These are phyloP conservation scores for Aspergillus quadrilineatus DNA, from an alignment of 2,329 filamentous ascomycete species.

Conservation along the genomic window DNA sequence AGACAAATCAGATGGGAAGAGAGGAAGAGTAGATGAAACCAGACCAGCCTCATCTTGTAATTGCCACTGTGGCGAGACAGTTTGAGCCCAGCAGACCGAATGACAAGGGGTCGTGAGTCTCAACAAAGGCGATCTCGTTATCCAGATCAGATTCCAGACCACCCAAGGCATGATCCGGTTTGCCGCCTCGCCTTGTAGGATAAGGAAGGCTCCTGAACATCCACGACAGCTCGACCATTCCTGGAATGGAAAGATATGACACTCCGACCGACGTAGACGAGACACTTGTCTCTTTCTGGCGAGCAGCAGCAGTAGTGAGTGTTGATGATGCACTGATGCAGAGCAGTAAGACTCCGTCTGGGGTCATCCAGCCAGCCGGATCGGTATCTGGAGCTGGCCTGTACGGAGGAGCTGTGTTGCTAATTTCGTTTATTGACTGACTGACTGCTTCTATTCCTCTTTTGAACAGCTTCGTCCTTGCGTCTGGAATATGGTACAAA, in stretches of 20 bases:
- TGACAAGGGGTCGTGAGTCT: neutral
- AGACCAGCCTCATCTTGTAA: slow-evolving; percentile 7
- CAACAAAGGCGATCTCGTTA: neutral
- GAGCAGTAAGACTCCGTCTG: neutral
- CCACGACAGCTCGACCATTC: neutral
- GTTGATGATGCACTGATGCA: neutral
- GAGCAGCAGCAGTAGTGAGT: neutral
- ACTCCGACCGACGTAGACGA: neutral
- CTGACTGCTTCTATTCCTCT: slow-evolving; percentile 9
- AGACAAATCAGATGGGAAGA: neutral
- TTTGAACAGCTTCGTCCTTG: slow-evolving; percentile 16
- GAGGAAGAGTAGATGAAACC: neutral
- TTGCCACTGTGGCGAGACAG: slow-evolving; percentile 4
- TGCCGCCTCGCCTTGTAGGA: slow-evolving; percentile 22
- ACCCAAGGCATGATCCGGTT: slow-evolving; percentile 17
- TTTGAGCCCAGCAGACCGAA: neutral
- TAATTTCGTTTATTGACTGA: slow-evolving; percentile 15
- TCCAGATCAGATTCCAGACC: neutral
- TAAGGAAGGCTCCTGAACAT: neutral
- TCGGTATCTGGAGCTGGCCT: slow-evolving; percentile 1
- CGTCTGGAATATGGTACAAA: slow-evolving; percentile 18
- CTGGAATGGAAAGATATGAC: slow-evolving; percentile 11
- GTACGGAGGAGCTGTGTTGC: neutral
- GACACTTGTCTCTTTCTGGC: neutral
- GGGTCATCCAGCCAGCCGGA: slow-evolving; percentile 11